Evolutionary conservation across 768 basidiomycete genomes (phyloP).

Genomic region (Tricholomella constricta): DNA sequence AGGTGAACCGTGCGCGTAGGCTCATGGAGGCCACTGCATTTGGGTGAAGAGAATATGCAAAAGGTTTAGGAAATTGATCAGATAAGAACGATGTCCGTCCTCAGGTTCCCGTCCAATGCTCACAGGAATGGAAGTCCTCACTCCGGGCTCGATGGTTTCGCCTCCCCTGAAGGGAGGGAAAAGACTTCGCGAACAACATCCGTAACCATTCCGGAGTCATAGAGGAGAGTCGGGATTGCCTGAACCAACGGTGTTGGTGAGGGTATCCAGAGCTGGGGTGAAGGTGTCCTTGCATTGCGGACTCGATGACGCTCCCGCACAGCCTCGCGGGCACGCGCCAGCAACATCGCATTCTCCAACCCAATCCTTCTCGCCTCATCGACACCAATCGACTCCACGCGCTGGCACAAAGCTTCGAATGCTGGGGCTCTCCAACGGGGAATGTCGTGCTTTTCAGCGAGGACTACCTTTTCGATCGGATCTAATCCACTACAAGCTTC

Average conservation of each 20-base stretch:
- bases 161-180: background rate
- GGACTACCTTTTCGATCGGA: conserved; percentile 34
- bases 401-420: conserved; percentile 36
- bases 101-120: too few species aligned
- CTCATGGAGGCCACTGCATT: too few species aligned
- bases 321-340: conserved; percentile 7
- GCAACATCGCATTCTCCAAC: background rate
- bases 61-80: too few species aligned
- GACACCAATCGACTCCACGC: conserved; percentile 32
- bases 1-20: too few species aligned
- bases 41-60: too few species aligned
- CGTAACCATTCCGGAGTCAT: background rate
- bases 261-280: too few species aligned
- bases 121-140: too few species aligned
- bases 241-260: too few species aligned
- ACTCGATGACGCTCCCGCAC: background rate
- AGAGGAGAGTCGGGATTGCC: too few species aligned
- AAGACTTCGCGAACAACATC: background rate
- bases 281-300: too few species aligned
- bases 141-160: too few species aligned
- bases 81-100: too few species aligned
- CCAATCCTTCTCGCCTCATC: conserved; percentile 32
- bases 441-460: conserved; percentile 42
- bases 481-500: conserved; percentile 20
- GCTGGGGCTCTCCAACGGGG: conserved; percentile 40